These are phyloP conservation scores for Cryphonectria radicalis DNA, from an alignment of 2,329 filamentous ascomycete genomes.

Conservation along the genomic window DNA sequence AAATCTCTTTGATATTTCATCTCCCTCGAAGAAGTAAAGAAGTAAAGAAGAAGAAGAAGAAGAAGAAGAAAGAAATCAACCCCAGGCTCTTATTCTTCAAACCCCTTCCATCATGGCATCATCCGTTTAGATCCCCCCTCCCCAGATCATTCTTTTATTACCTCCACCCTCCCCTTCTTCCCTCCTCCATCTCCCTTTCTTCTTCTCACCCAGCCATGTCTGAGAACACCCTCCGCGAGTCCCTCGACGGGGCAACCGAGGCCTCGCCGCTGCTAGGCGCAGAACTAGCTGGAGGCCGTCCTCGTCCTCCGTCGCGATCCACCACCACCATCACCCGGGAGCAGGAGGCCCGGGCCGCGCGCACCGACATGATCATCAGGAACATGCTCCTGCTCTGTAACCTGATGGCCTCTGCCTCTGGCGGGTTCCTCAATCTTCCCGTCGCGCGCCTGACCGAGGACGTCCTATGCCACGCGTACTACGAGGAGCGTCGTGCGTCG, in stretches of 20 bases:
- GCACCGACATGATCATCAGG: constrained; percentile 2
- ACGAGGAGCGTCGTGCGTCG: not conserved
- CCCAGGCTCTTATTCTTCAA: no score
- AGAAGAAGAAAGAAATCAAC: no score
- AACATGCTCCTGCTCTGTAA: constrained; percentile 13
- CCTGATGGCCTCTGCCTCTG: constrained; percentile 6
- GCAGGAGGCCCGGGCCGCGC: not conserved
- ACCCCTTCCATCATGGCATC: not conserved
- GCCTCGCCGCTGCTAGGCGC: constrained; percentile 13
- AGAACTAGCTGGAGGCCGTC: not conserved
- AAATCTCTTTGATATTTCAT: not conserved
- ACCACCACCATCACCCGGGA: not conserved
- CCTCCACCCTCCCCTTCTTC: not conserved
- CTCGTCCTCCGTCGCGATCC: not conserved
- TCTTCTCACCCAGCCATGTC: not conserved
- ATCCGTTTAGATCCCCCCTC: not conserved
- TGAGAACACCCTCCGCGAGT: not conserved
- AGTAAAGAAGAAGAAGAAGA: no score
- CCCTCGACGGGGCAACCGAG: not conserved
- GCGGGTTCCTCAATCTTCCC: constrained; percentile 8
- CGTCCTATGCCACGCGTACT: constrained; percentile 23
- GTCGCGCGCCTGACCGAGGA: constrained; percentile 17
- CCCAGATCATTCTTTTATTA: not conserved
- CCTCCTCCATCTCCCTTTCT: not conserved
- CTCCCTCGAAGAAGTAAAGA: not conserved